phyloP scores from a whole-genome alignment of 1,139 yeast species.

The Pichia norvegensis region DNA sequence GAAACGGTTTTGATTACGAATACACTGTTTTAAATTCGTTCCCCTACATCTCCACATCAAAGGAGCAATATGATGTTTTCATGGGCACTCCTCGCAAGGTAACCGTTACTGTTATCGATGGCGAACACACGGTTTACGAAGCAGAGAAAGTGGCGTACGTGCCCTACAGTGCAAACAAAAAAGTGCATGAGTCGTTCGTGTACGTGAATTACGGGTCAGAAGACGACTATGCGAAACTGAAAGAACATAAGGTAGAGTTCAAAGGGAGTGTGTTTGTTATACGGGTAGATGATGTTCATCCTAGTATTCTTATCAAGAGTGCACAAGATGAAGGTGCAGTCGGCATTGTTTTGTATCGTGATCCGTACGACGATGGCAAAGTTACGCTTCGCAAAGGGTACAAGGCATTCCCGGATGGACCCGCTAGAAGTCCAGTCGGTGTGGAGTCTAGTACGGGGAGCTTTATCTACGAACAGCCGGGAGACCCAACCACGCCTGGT shows the following conservation, averaged over 20 bases:
- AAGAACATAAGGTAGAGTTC: slow-evolving; percentile 18
- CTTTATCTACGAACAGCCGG: slow-evolving; percentile 52
- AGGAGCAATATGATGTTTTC: slow-evolving; percentile 54
- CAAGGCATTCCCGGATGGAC: slow-evolving; percentile 37
- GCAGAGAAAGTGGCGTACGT: slow-evolving; percentile 23
- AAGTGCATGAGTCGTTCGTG: slow-evolving; percentile 25
- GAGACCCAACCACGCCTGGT: slow-evolving; percentile 68
- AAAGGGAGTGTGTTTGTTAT: slow-evolving; percentile 27
- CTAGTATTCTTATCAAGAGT: slow-evolving; percentile 28
- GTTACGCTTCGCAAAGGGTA: slow-evolving; percentile 35
- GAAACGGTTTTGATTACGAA: slow-evolving; percentile 33
- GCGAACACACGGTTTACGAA: slow-evolving; percentile 17
- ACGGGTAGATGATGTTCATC: slow-evolving; percentile 26
- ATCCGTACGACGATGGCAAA: slow-evolving; percentile 39
- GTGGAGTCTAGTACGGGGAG: slow-evolving; percentile 53
- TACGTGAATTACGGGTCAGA: slow-evolving; percentile 30
- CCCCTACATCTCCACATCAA: slow-evolving; percentile 30
- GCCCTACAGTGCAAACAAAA: slow-evolving; percentile 32
- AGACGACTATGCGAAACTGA: slow-evolving; percentile 26
- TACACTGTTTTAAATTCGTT: slow-evolving; percentile 20
- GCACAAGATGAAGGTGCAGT: slow-evolving; percentile 29
- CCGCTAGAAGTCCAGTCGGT: slow-evolving; percentile 37
- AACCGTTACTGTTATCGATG: slow-evolving; percentile 36
- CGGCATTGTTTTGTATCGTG: slow-evolving; percentile 31
- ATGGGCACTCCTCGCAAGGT: slow-evolving; percentile 46